Percentiles rank a stretch among this genome's conserved stretches.
These are phyloP conservation scores for Brassica cretica DNA, from an alignment of 345 rosid species.

Conservation along the genomic window DNA sequence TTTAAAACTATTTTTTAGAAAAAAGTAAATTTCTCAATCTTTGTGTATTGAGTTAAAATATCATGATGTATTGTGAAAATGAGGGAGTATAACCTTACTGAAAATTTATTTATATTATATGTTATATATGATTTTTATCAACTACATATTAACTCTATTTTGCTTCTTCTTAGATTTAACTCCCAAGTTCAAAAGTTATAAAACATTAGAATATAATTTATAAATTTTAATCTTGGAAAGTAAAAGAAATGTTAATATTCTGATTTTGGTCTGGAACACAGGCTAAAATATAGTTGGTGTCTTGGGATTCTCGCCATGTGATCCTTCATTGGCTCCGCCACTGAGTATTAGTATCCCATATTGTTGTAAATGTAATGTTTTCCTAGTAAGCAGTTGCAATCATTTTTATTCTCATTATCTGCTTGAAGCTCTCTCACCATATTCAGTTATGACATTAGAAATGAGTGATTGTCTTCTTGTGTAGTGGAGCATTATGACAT, in stretches of 20 bases:
- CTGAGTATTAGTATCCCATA: background rate
- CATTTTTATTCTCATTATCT: background rate
- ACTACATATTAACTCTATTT: background rate
- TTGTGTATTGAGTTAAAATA: too few species aligned
- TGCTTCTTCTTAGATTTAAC: background rate
- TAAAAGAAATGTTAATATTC: background rate
- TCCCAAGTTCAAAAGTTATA: background rate
- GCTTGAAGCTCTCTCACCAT: background rate
- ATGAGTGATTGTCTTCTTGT: background rate
- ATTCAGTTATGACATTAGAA: background rate
- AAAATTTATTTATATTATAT: background rate
- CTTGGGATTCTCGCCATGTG: background rate
- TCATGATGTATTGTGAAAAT: too few species aligned
- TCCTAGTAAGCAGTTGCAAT: background rate
- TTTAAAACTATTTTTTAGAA: too few species aligned
- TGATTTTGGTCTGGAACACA: background rate
- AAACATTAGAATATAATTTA: background rate
- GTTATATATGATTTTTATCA: background rate
- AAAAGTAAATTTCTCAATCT: too few species aligned
- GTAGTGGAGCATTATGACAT: conserved; percentile 29
- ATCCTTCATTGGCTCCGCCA: too few species aligned
- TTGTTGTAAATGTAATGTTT: background rate
- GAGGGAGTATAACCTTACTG: background rate
- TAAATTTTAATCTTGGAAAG: background rate
- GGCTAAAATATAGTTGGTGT: background rate